Evolutionary conservation across 106 monocot species (phyloP).

Genomic region (Dendrobium officinale): DNA sequence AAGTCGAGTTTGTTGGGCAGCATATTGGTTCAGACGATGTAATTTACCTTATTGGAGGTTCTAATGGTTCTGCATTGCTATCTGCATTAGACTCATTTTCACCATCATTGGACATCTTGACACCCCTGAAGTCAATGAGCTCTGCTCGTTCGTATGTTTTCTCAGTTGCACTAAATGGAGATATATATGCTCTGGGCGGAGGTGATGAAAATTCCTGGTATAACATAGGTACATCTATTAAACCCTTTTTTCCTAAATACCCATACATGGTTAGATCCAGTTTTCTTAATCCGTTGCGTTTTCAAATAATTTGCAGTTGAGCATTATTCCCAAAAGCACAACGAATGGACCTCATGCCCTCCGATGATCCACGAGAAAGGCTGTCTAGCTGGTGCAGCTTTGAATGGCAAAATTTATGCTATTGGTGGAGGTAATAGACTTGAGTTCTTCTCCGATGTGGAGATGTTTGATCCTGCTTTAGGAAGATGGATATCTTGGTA

Average conservation of each 20-base stretch:
- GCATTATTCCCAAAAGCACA: slow-evolving; percentile 35
- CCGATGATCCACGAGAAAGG: slow-evolving; percentile 44
- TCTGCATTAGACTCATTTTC: slow-evolving; percentile 62
- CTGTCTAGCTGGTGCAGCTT: slow-evolving; percentile 51
- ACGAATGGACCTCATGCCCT: slow-evolving; percentile 50
- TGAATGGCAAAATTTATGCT: slow-evolving; percentile 70
- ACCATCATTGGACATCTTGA: slow-evolving; percentile 39
- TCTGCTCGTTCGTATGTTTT: slow-evolving; percentile 63
- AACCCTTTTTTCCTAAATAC: background rate
- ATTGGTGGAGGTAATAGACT: slow-evolving; percentile 71
- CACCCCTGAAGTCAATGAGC: slow-evolving; percentile 47
- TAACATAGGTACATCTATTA: slow-evolving; percentile 39
- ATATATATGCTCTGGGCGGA: slow-evolving; percentile 71
- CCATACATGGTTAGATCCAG: background rate
- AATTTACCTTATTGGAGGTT: slow-evolving; percentile 68
- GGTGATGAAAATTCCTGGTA: slow-evolving; percentile 47
- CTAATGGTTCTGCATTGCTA: slow-evolving; percentile 52
- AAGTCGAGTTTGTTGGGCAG: slow-evolving; percentile 18
- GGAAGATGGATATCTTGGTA: slow-evolving; percentile 53
- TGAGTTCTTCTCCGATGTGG: slow-evolving; percentile 55
- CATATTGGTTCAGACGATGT: slow-evolving; percentile 24
- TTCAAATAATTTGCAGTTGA: slow-evolving; percentile 49
- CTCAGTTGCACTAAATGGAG: slow-evolving; percentile 39
- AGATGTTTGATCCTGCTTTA: slow-evolving; percentile 75
- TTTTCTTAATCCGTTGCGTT: background rate